Conservation (phyloP, 257 asterid genomes). For the Penstemon newberryi region DNA sequence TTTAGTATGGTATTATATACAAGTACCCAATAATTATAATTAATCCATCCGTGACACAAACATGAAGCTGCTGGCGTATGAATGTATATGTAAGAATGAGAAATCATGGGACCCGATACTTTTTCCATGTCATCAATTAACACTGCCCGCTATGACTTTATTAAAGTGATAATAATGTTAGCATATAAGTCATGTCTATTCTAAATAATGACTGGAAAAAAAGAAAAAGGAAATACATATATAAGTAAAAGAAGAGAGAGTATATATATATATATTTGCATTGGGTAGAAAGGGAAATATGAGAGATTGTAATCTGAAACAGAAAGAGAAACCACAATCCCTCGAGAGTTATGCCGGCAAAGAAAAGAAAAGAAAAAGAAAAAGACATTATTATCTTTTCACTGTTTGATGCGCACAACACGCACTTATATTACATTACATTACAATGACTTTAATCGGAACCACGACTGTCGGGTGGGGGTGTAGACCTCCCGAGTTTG, state of each 20-base stretch:
- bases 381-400: neutral
- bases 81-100: neutral
- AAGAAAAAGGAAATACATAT: neutral
- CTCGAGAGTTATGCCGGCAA: conserved; percentile 29
- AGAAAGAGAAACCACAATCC: neutral
- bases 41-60: too few species aligned
- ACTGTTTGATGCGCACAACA: conserved; percentile 22
- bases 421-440: neutral
- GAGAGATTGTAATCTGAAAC: conserved; percentile 13
- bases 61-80: too few species aligned
- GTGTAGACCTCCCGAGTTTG: conserved; percentile 1
- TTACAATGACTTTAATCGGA: conserved; percentile 23
- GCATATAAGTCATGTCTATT: neutral
- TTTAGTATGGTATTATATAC: too few species aligned
- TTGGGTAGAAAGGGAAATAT: conserved; percentile 24
- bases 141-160: conserved; percentile 25
- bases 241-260: neutral
- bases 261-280: neutral
- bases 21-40: too few species aligned
- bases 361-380: neutral
- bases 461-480: conserved; percentile 26
- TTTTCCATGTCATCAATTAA: conserved; percentile 15
- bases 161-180: conserved; percentile 29
- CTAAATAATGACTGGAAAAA: too few species aligned
- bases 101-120: conserved; percentile 15